phyloP scores from a whole-genome alignment of 1,139 yeast species.

The Lodderomyces metapsilosis region DNA sequence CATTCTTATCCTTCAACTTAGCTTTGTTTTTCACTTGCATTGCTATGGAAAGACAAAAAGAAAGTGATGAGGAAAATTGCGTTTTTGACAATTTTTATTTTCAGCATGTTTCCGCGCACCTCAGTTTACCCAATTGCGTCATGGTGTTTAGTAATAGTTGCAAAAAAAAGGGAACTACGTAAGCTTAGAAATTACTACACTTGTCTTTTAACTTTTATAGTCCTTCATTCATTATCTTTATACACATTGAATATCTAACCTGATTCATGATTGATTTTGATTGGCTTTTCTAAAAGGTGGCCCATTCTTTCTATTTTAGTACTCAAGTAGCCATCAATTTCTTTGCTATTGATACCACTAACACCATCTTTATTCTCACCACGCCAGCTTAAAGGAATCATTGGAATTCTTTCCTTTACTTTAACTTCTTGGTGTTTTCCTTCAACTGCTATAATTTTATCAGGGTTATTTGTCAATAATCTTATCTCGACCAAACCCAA shows the following conservation, averaged over 20 bases:
- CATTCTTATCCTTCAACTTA: conserved; percentile 55
- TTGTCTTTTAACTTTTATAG: neutral
- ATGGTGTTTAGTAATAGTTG: neutral
- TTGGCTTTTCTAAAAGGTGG: conserved; percentile 49
- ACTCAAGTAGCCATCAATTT: conserved; percentile 87
- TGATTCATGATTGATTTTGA: conserved; percentile 12
- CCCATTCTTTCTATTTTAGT: conserved; percentile 98
- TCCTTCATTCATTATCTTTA: conserved; percentile 2
- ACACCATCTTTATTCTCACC: conserved; percentile 21
- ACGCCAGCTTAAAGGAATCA: conserved; percentile 94
- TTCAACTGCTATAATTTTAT: conserved; percentile 91
- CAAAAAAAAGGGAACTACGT: neutral
- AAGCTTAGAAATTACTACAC: too few species aligned
- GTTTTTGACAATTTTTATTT: neutral
- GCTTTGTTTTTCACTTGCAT: conserved; percentile 18
- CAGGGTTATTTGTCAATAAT: conserved; percentile 92
- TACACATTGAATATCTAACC: neutral
- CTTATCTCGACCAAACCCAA: conserved; percentile 72
- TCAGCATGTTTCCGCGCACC: neutral
- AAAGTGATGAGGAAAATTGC: neutral
- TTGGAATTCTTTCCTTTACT: conserved; percentile 87
- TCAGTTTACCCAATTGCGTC: neutral
- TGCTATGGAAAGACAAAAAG: neutral
- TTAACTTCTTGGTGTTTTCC: conserved; percentile 69
- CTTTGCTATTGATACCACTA: conserved; percentile 73